phyloP scores from a whole-genome alignment of 192 early-diverging fungal species.

The Coemansia sp. region DNA sequence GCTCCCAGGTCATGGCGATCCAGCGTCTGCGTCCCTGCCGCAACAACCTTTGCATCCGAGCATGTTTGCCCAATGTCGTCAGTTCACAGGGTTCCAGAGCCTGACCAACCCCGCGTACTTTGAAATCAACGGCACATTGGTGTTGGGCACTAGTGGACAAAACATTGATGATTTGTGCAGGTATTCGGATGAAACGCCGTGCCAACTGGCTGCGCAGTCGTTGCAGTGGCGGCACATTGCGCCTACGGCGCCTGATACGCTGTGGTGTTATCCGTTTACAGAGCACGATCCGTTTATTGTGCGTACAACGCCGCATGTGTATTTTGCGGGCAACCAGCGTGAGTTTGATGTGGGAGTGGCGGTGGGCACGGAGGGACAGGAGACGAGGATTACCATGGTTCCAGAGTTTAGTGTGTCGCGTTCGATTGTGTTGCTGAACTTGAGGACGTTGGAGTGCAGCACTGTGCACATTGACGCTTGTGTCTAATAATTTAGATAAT shows the following conservation, averaged over 20 bases:
- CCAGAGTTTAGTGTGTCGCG: slow-evolving; percentile 72
- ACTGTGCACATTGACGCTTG: slow-evolving; percentile 7
- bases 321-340: slow-evolving; percentile 86
- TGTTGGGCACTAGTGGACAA: slow-evolving; percentile 85
- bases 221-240: slow-evolving; percentile 87
- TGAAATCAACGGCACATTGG: slow-evolving; percentile 63
- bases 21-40: slow-evolving; percentile 74
- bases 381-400: slow-evolving; percentile 70
- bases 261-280: slow-evolving; percentile 92
- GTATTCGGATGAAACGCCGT: slow-evolving; percentile 60
- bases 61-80: slow-evolving; percentile 64
- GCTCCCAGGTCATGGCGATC: slow-evolving; percentile 82
- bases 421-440: slow-evolving; percentile 76
- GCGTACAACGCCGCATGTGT: slow-evolving; percentile 73
- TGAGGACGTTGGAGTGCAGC: slow-evolving; percentile 63
- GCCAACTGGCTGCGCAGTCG: slow-evolving; percentile 71
- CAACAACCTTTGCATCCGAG: slow-evolving; percentile 81
- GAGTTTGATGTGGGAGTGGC: slow-evolving; percentile 57
- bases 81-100: slow-evolving; percentile 63
- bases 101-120: slow-evolving; percentile 82
- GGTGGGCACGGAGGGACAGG: slow-evolving; percentile 57
- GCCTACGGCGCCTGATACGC: slow-evolving; percentile 91
- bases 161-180: slow-evolving; percentile 81
- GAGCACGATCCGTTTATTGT: slow-evolving; percentile 88
- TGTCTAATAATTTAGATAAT: background rate